Evolutionary conservation across 352 stramenopile species (phyloP), one percentile per base, ranked within the genome.

Genomic region (Phytophthora rubi): DNA sequence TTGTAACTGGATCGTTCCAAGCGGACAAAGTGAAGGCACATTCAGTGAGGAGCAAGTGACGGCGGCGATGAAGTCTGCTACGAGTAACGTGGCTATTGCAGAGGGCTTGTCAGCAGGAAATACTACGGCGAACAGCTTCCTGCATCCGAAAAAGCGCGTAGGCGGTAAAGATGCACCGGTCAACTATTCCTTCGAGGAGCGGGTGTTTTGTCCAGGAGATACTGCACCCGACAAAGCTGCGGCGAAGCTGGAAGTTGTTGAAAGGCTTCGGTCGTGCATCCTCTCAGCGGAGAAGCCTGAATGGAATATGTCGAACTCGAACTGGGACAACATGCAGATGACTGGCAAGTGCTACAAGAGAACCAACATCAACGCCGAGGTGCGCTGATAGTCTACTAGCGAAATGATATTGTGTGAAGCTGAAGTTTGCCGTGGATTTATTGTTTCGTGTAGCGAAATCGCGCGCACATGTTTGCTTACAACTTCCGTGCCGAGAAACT

Each of bases 401-500:
- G 10, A 21, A 45, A 35, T 13, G 32, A 26, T 16, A 9, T 48
- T 23, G 16, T 28, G 33, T 67, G n/a, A 33, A 55, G 16, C 28
- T 64, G 49, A 49, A 21, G 9, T 30, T 55, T 32, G 30, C 21
- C 32, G 52, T 58, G 12, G 13, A 21, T 55, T 47, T 28, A 30
- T 72, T 6, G 21, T 45, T 56, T 21, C 21, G 15, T 55, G 2
- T 56, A 95, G 87, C 70, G 86, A 56, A 93, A 91, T 62, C 87
- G 84, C 28, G 72, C 73, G 18, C 82, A 91, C 71, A 92, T 97
- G 85, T 96, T 92, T 60, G 70, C 75, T 53, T 95, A 97, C 84
- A 96, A 95, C 68, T 93, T 86, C 44, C 85, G 89, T 13, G 89
- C 89, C 54, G 88, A 97, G 72, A 91, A 91, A 59, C 69, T 97